phyloP scores from a whole-genome alignment of 768 basidiomycete species.

The Auriscalpium microsporum region DNA sequence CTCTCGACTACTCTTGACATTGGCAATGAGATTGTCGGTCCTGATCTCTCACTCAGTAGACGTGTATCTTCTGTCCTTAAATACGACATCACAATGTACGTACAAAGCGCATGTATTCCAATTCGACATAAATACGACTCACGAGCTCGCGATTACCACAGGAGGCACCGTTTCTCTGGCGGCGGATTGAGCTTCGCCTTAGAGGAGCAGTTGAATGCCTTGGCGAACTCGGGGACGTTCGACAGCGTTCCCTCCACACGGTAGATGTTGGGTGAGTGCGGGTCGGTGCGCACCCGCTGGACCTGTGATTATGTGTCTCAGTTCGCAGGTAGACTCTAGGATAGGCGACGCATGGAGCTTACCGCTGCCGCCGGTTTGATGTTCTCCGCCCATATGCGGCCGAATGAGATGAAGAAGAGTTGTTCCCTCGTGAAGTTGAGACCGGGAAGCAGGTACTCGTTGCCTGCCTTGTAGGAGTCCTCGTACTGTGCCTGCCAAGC shows the following conservation, averaged over 20 bases:
- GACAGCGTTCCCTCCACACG: constrained; percentile 81
- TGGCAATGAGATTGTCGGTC: too few relatives aligned
- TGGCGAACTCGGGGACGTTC: constrained; percentile 83
- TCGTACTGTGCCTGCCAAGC: constrained; percentile 83
- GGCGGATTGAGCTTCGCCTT: constrained; percentile 85
- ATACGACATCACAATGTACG: not conserved
- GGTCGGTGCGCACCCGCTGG: constrained; percentile 76
- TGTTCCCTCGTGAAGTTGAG: constrained; percentile 78
- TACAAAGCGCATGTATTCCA: too few relatives aligned
- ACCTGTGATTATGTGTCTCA: constrained; percentile 33
- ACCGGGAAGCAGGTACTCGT: constrained; percentile 76
- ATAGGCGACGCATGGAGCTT: constrained; percentile 18
- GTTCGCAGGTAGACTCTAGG: not conserved
- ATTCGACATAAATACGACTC: not conserved
- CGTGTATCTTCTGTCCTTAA: not conserved
- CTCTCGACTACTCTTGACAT: too few relatives aligned
- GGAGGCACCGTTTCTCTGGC: constrained; percentile 62
- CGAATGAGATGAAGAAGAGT: constrained; percentile 90
- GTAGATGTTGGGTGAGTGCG: constrained; percentile 76
- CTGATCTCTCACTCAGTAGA: too few relatives aligned
- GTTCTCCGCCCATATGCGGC: constrained; percentile 77
- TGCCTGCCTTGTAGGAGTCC: constrained; percentile 45
- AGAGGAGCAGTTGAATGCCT: constrained; percentile 75
- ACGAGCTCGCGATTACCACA: constrained; percentile 41
- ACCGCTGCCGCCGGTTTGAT: constrained; percentile 75